Conservation (phyloP, 768 basidiomycete species). For the Auricularia cornea region DNA sequence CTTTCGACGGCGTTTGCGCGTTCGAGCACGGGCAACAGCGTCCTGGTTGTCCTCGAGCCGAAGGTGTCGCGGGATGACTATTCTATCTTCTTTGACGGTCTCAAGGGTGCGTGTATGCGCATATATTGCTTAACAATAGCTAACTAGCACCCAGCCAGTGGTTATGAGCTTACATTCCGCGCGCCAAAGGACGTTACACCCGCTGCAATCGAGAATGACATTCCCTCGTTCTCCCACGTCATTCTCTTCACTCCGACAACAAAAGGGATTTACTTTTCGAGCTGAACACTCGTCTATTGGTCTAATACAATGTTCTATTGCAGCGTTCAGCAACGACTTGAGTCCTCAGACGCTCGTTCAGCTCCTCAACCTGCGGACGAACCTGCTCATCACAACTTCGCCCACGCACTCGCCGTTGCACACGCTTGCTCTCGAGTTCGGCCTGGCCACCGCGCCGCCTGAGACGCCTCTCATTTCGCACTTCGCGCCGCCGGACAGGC, state of each 20-base stretch:
- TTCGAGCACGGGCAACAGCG: conserved; percentile 75
- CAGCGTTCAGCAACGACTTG: conserved; percentile 66
- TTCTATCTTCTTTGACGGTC: conserved; percentile 71
- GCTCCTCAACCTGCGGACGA: conserved; percentile 61
- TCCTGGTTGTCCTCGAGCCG: conserved; percentile 79
- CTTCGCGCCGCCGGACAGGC: conserved; percentile 63
- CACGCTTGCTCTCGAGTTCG: conserved; percentile 85
- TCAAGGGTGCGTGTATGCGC: conserved; percentile 48
- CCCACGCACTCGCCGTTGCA: conserved; percentile 65
- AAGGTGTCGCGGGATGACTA: conserved; percentile 57
- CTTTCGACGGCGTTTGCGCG: conserved; percentile 33
- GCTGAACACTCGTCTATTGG: background rate
- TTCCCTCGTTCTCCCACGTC: conserved; percentile 75
- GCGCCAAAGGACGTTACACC: conserved; percentile 68
- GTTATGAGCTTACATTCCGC: conserved; percentile 83
- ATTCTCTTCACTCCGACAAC: conserved; percentile 78
- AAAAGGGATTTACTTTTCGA: conserved; percentile 51
- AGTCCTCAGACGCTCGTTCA: conserved; percentile 72
- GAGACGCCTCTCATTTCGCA: conserved; percentile 79
- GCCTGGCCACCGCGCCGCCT: conserved; percentile 78
- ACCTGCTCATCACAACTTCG: conserved; percentile 78
- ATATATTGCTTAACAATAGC: background rate
- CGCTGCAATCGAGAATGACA: conserved; percentile 57
- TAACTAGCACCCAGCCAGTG: conserved; percentile 44
- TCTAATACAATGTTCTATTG: background rate